Percentiles rank a stretch among this genome's conserved stretches.
These are phyloP conservation scores for Mortierella sp. DNA, from an alignment of 371 early-diverging fungal species.

Conservation along the genomic window DNA sequence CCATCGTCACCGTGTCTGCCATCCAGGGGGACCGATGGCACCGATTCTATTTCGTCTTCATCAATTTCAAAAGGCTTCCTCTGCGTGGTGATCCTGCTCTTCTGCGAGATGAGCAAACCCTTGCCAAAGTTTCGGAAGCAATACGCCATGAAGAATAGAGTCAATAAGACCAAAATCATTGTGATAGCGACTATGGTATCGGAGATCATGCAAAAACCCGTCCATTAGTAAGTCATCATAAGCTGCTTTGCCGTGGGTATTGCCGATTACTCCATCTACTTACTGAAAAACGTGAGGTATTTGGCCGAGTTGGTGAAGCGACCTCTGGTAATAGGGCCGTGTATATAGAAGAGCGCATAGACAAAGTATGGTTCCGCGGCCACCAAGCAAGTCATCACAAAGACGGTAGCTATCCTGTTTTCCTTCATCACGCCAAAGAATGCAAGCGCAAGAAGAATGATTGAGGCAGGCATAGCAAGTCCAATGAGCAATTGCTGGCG, in stretches of 20 bases:
- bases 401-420: slow-evolving; percentile 23
- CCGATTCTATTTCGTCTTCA: slow-evolving; percentile 31
- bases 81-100: slow-evolving; percentile 7
- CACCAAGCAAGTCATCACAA: slow-evolving; percentile 44
- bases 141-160: slow-evolving; percentile 44
- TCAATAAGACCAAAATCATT: slow-evolving; percentile 38
- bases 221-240: no score
- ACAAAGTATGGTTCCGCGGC: slow-evolving; percentile 45
- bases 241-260: no score
- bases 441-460: slow-evolving; percentile 35
- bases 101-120: slow-evolving; percentile 38
- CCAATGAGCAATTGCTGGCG: slow-evolving; percentile 42
- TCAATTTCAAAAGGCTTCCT: slow-evolving; percentile 51
- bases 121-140: slow-evolving; percentile 54
- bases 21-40: slow-evolving; percentile 26
- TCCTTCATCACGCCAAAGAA: slow-evolving; percentile 51
- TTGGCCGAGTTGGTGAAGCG: slow-evolving; percentile 33
- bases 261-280: background rate
- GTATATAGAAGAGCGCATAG: slow-evolving; percentile 35
- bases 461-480: slow-evolving; percentile 40
- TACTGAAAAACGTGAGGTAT: slow-evolving; percentile 54
- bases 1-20: slow-evolving; percentile 22
- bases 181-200: slow-evolving; percentile 35
- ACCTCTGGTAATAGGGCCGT: slow-evolving; percentile 4
- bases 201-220: background rate